Base-by-base conservation (phyloP, 345 rosid genomes). In the Citrus glauca region DNA sequence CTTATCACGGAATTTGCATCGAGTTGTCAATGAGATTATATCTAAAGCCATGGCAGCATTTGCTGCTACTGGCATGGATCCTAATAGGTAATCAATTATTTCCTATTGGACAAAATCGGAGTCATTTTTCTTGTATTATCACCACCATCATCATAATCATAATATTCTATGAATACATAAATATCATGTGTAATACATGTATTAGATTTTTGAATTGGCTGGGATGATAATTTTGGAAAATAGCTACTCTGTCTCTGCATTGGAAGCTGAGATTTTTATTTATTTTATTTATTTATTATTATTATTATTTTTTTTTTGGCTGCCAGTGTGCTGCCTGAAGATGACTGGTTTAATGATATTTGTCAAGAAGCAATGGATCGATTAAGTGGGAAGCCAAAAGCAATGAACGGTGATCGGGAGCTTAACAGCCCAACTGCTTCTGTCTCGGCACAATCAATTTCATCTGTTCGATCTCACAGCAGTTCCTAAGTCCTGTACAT, bases 351-450 rank as follows among this genome's bases (percentile, higher is more conserved):
- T 85, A 87, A 87, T 56, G 98, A 91, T 6, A 76, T 93, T 70
- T 94, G 97, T 81, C 85, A 85, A 81, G 99, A 94, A 30, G 93
- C 90, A 76, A 87, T 91, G 45, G 99, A 93, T 74, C 90, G 93
- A 79, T 75, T 94, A 85, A 93, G 98, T 55, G 98, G 99, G 62
- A 97, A 87, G 78, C 83, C 92, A 0, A 97, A 88, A 80, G 93
- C 87, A 69, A 82, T 87, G 78, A 92, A 90, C 27, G 97, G 98
- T 20, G 99, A 96, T 13, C 82, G 90, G 30, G 94, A 92, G 73
- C 84, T 81, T 40, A 88, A 83, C 84, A 97, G 99, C 89, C 99
- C 99, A 19, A 97, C 98, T 25, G 98, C 98, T 53, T 96, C 99
- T 10, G 91, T 96, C 59, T 96, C 99, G 2, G 98, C 99, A 22